Base-by-base conservation (phyloP, 2,329 filamentous ascomycete species). In the Nothopassalora personata region DNA sequence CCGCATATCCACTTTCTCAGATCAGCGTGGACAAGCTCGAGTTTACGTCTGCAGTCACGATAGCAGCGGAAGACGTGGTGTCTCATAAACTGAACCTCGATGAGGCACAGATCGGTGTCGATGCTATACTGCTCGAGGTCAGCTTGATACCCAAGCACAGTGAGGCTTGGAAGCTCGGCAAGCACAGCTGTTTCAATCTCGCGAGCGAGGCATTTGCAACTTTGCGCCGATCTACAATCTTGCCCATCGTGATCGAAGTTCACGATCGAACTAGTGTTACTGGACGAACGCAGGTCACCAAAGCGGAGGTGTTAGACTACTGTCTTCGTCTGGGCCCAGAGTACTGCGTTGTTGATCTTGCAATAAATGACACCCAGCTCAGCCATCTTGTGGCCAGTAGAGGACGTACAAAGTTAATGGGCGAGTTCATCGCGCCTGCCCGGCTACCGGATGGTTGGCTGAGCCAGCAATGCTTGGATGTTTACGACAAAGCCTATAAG, bases 11-110 rank as follows among this genome's bases (percentile, higher is more conserved):
- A 0, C 73, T 89, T 1, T 84, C 86, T 2, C 78, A 80, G 15
- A 78, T 87, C 33, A 81, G 82, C 0, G 80, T 83, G 0, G 83
- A 88, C 65, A 76, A 81, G 34, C 80, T 85, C 8, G 78, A 76
- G 10, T 88, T 86, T 65, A 90, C 88, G 0, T 88, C 87, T 67
- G 86, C 87, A 5, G 77, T 88, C 0, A 83, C 84, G 3, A 76
- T 90, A 1, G 79, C 82, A 2, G 72, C 88, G 1, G 83, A 82
- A 0, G 79, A 81, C 15, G 72, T 90, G 2, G 67, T 86, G 1
- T 72, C 78, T 1, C 75, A 76, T 10, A 73, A 80, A 1, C 67
- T 86, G 19, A 83, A 89, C 58, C 80, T 89, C 10, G 84, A 88
- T 64, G 81, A 85, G 28, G 73, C 87, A 19, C 86, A 88, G 60